Conservation (phyloP, 345 rosid species). For the Eucalyptus shirleyi region DNA sequence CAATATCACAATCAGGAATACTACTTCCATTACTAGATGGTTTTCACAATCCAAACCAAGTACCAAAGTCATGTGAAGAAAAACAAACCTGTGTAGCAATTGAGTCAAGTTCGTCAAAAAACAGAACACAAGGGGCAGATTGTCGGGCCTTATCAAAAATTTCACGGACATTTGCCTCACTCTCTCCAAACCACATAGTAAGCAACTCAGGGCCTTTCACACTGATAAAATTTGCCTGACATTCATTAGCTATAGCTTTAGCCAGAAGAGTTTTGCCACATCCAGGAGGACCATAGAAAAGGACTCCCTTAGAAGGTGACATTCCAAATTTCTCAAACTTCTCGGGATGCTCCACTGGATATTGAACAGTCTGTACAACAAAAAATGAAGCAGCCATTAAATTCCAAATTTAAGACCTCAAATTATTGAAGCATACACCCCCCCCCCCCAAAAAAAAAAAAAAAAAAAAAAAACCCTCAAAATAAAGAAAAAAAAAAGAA, state of each 20-base stretch:
- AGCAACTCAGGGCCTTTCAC: constrained; percentile 95
- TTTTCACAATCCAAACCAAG: background rate
- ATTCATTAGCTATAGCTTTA: constrained; percentile 93
- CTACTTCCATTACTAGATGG: background rate
- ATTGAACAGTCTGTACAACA: constrained; percentile 76
- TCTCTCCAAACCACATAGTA: constrained; percentile 98
- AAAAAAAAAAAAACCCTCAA: background rate
- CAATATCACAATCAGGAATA: background rate
- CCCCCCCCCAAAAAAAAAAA: background rate
- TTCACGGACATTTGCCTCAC: constrained; percentile 95
- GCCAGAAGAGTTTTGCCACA: constrained; percentile 96
- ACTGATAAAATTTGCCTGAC: constrained; percentile 96
- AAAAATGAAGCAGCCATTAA: background rate
- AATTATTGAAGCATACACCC: background rate
- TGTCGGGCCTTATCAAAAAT: constrained; percentile 94
- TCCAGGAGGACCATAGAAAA: constrained; percentile 96
- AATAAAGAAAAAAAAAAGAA: background rate
- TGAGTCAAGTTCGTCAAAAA: constrained; percentile 94
- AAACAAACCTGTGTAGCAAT: constrained; percentile 78
- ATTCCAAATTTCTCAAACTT: constrained; percentile 95
- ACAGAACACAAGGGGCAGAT: constrained; percentile 95
- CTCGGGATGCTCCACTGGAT: constrained; percentile 99
- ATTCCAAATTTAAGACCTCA: background rate
- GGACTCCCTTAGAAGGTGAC: constrained; percentile 97
- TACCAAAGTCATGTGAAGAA: background rate